phyloP scores from a whole-genome alignment of 345 rosid genomes.

The Schrenkiella parvula region DNA sequence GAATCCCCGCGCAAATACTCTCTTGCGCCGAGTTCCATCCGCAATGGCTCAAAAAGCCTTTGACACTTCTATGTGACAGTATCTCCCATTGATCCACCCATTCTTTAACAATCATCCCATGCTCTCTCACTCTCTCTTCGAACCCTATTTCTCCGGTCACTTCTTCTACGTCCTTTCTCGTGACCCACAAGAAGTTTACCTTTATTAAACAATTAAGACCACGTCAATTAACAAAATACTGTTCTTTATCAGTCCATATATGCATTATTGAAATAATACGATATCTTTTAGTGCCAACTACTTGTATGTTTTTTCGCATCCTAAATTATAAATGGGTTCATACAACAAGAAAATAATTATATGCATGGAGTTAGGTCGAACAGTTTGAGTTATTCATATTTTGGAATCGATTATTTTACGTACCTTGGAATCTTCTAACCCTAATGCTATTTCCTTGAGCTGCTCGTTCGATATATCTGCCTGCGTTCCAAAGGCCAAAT shows the following conservation, averaged over 20 bases:
- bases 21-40: constrained; percentile 86
- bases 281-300: not conserved
- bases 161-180: constrained; percentile 37
- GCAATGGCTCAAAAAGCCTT: constrained; percentile 75
- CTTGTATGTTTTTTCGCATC: not conserved
- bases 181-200: constrained; percentile 64
- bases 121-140: constrained; percentile 41
- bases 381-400: not conserved
- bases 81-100: constrained; percentile 76
- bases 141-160: constrained; percentile 35
- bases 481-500: constrained; percentile 80
- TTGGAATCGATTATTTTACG: not conserved
- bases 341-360: not conserved
- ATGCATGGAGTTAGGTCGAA: not conserved
- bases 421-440: constrained; percentile 53
- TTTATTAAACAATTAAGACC: not conserved
- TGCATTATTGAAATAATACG: not conserved
- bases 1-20: constrained; percentile 68
- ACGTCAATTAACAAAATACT: not conserved
- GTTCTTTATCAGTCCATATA: not conserved
- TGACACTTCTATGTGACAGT: constrained; percentile 48
- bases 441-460: constrained; percentile 48
- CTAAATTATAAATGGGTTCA: not conserved
- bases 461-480: constrained; percentile 51
- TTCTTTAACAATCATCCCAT: constrained; percentile 54